Percentiles rank a stretch among this genome's conserved stretches.
These are phyloP conservation scores for Dictyostelium intermedium DNA, from an alignment of 78 protist genomes.

Conservation along the genomic window DNA sequence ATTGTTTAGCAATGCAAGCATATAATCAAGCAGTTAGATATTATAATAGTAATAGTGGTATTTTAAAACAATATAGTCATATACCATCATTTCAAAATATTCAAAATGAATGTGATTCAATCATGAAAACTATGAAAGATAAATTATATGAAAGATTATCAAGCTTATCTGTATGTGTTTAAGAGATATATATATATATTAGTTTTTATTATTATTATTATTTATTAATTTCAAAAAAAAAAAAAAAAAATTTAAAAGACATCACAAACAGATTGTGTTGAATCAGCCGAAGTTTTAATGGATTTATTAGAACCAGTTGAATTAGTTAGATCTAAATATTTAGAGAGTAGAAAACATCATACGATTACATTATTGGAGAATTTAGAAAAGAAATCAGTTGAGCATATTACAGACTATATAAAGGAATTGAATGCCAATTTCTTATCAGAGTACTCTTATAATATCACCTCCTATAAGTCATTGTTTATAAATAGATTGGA, in stretches of 20 bases:
- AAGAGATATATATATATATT: background rate
- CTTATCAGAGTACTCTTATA: conserved; percentile 28
- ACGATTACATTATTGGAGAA: background rate
- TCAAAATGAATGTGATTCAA: conserved; percentile 71
- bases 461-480: conserved; percentile 6
- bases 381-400: conserved; percentile 30
- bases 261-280: conserved; percentile 25
- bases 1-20: conserved; percentile 85
- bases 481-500: conserved; percentile 67
- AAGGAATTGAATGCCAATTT: conserved; percentile 33
- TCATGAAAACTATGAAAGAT: conserved; percentile 51
- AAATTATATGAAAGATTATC: conserved; percentile 43
- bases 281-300: conserved; percentile 54
- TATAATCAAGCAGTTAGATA: conserved; percentile 86
- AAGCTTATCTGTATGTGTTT: conserved; percentile 14
- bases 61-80: conserved; percentile 89
- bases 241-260: conserved; percentile 10
- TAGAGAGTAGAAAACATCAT: conserved; percentile 48
- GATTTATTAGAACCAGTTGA: conserved; percentile 70
- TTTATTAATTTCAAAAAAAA: background rate
- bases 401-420: conserved; percentile 28
- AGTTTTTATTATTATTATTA: background rate
- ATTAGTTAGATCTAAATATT: conserved; percentile 55
- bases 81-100: conserved; percentile 90
- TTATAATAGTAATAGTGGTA: conserved; percentile 77